Conservation (phyloP, 208 protist species). For the Crithidia brevicula region DNA sequence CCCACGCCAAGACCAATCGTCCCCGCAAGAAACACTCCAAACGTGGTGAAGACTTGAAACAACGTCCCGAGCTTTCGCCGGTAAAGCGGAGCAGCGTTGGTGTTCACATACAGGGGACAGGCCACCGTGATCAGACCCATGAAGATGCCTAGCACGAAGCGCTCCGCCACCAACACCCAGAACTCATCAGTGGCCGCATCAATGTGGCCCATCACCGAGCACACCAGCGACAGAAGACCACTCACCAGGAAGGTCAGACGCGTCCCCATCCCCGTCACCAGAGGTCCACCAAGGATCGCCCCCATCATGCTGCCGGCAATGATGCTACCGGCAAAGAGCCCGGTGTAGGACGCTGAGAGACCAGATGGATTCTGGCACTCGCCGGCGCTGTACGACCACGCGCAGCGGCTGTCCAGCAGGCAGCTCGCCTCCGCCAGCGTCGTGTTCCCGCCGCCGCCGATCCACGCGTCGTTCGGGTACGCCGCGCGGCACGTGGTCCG, state of each 20-base stretch:
- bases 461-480: constrained; percentile 32
- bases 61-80: constrained; percentile 40
- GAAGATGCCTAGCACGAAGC: constrained; percentile 56
- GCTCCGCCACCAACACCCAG: constrained; percentile 45
- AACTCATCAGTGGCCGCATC: constrained; percentile 38
- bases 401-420: constrained; percentile 40
- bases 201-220: constrained; percentile 40
- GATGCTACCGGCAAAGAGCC: constrained; percentile 61
- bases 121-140: constrained; percentile 42
- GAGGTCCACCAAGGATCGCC: constrained; percentile 36
- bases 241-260: constrained; percentile 49
- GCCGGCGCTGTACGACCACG: constrained; percentile 43
- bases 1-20: constrained; percentile 36
- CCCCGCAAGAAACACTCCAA: constrained; percentile 56
- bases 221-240: constrained; percentile 37
- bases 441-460: constrained; percentile 16
- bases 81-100: constrained; percentile 36
- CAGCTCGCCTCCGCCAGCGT: constrained; percentile 26
- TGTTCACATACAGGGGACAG: constrained; percentile 56
- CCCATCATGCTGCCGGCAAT: constrained; percentile 61
- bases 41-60: constrained; percentile 55
- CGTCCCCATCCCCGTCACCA: constrained; percentile 37
- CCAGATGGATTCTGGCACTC: constrained; percentile 58
- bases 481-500: constrained; percentile 32
- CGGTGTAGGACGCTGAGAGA: constrained; percentile 41